Conservation (phyloP, 345 rosid species). For the Citrus cavaleriei region DNA sequence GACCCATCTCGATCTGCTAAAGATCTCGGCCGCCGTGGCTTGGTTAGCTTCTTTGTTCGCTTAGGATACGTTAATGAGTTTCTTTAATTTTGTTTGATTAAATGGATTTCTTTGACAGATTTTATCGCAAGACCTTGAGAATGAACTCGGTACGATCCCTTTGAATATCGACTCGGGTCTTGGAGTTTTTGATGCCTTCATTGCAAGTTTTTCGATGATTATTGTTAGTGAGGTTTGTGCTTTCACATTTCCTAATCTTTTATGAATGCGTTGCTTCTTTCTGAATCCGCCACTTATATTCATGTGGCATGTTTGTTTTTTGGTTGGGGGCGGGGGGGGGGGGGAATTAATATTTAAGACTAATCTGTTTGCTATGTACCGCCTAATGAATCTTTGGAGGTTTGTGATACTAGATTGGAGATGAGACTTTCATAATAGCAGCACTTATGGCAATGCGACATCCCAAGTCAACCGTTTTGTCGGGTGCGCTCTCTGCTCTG, state of each 20-base stretch:
- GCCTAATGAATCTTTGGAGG: constrained; percentile 3
- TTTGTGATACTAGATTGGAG: constrained; percentile 65
- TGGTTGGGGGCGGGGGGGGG: not conserved
- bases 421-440: constrained; percentile 98
- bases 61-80: not conserved
- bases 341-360: not conserved
- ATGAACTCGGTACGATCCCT: constrained; percentile 32
- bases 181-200: constrained; percentile 86
- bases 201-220: constrained; percentile 93
- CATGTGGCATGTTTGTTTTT: not conserved
- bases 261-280: not conserved
- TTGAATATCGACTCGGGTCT: constrained; percentile 61
- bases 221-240: constrained; percentile 87
- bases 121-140: constrained; percentile 33
- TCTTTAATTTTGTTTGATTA: not conserved
- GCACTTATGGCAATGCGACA: constrained; percentile 99
- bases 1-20: constrained; percentile 41
- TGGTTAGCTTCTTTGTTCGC: constrained; percentile 40
- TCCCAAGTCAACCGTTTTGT: constrained; percentile 86
- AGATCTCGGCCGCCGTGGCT: constrained; percentile 93
- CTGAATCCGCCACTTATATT: not conserved
- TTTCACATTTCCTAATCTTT: not conserved
- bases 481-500: constrained; percentile 91
- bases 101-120: constrained; percentile 31
- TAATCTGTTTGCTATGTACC: not conserved